Evolutionary conservation across 345 rosid genomes (phyloP), one percentile per base, ranked within the genome.

Genomic region (Citrus trifoliata): DNA sequence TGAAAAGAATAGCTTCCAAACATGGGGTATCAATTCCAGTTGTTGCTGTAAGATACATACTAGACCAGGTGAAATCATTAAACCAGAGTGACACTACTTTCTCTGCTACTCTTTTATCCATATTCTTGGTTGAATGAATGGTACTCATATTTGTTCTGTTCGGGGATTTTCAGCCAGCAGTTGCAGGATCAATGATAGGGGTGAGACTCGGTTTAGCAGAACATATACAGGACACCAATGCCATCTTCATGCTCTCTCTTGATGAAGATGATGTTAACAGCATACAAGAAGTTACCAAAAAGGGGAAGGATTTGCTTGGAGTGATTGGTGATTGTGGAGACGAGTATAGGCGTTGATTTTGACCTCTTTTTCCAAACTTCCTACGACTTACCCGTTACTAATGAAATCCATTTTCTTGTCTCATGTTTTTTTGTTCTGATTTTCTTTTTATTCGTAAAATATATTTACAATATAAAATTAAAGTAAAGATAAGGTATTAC

Each of bases 301-400:
- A 82, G 76, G 94, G 98, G 56, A 95, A 88, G 77, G 89, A 93
- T 85, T 88, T 95, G 76, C 88, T 93, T 46, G 80, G 80, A 89
- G 93, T 92, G 83, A 95, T 95, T 8, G 98, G 98, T 37, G 98
- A 95, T 72, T 95, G 98, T 71, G 98, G 98, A 33, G 98, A 95
- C 56, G 98, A 95, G 84, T 93, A 95, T 79, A 62, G 95, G 80
- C 91, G 93, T 48, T 90, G 80, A 61, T 73, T 53, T 35, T 25
- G 10, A 51, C 24, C 56, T 73, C 24, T 4, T 38, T 19, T 70
- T 28, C 0, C 37, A 1, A 14, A 30, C 19, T 60, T 60, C 42
- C n/a, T 1, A 4, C 0, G 21, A 3, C 40, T 37, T 37, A 1
- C 40, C 4, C 9, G 40, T 37, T 37, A 0, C 4, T 1, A 37